Percentiles rank a stretch among this genome's conserved stretches.
These are phyloP conservation scores for Suhomyces pyralidae DNA, from an alignment of 805 yeast genomes.

Conservation along the genomic window DNA sequence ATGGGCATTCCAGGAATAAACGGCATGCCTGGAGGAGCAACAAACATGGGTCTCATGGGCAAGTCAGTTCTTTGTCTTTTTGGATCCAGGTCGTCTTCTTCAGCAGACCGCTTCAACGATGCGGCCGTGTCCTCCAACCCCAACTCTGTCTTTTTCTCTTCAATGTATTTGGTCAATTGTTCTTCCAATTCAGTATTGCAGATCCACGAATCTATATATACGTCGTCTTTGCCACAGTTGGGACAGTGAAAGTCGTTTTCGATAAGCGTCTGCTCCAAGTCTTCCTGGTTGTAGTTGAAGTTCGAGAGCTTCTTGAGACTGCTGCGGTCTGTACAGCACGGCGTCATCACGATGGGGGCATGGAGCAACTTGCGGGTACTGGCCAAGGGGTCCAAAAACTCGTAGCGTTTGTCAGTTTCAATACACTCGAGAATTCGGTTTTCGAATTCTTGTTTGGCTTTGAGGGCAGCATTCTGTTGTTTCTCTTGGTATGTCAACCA, in stretches of 20 bases:
- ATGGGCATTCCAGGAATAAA: constrained; percentile 19
- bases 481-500: constrained; percentile 86
- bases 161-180: constrained; percentile 51
- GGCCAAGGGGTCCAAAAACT: constrained; percentile 64
- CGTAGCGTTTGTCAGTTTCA: constrained; percentile 29
- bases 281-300: constrained; percentile 35
- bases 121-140: constrained; percentile 34
- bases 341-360: constrained; percentile 71
- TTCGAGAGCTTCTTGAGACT: constrained; percentile 56
- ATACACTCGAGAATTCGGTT: constrained; percentile 28
- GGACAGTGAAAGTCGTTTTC: constrained; percentile 92
- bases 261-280: constrained; percentile 48
- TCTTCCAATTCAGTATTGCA: constrained; percentile 58
- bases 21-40: constrained; percentile 13
- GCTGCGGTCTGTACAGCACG: constrained; percentile 63
- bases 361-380: constrained; percentile 50
- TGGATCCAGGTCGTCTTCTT: constrained; percentile 16
- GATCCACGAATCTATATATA: constrained; percentile 68
- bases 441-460: constrained; percentile 53
- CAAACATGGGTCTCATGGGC: constrained; percentile 13
- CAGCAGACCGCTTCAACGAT: constrained; percentile 16
- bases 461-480: constrained; percentile 47
- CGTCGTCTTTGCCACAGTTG: constrained; percentile 70
- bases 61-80: constrained; percentile 26
- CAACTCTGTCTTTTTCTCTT: constrained; percentile 29